A percentile compares a stretch with the other conserved stretches of the same genome.
Conservation (phyloP, 2,329 filamentous ascomycete genomes). For the Alternaria novae-zelandiae region DNA sequence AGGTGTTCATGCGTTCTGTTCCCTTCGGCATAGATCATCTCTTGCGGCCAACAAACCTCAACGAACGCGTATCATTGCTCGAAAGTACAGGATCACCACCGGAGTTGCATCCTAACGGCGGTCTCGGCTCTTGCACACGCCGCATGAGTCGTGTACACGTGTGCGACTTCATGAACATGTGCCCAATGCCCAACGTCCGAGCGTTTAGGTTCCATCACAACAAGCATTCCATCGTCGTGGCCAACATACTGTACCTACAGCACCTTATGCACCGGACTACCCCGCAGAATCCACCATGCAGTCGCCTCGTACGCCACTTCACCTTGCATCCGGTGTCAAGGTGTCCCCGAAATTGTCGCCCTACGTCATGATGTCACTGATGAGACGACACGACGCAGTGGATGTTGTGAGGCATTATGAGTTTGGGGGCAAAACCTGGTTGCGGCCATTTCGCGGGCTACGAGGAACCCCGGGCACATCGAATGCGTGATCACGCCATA, state of each 20-base stretch:
- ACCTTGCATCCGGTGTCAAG: constrained; percentile 6
- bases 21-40: neutral
- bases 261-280: constrained; percentile 7
- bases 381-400: neutral
- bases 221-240: neutral
- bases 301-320: constrained; percentile 12
- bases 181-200: constrained; percentile 16
- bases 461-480: neutral
- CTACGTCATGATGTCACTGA: constrained; percentile 1
- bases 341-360: neutral
- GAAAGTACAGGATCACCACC: neutral
- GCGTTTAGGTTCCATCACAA: neutral
- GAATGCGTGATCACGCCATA: constrained; percentile 12
- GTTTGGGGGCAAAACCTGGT: neutral
- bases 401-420: neutral
- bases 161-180: constrained; percentile 14
- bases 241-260: neutral
- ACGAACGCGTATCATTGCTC: neutral
- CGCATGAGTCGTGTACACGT: constrained; percentile 12
- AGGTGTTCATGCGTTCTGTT: neutral
- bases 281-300: constrained; percentile 2
- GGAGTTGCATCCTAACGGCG: neutral
- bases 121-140: constrained; percentile 4
- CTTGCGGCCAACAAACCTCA: neutral
- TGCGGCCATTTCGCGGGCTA: neutral